A percentile compares a stretch with the other conserved stretches of the same genome.
phyloP scores from a whole-genome alignment of 1,284 basidiomycete genomes.

The Mrakiaceae sp. region DNA sequence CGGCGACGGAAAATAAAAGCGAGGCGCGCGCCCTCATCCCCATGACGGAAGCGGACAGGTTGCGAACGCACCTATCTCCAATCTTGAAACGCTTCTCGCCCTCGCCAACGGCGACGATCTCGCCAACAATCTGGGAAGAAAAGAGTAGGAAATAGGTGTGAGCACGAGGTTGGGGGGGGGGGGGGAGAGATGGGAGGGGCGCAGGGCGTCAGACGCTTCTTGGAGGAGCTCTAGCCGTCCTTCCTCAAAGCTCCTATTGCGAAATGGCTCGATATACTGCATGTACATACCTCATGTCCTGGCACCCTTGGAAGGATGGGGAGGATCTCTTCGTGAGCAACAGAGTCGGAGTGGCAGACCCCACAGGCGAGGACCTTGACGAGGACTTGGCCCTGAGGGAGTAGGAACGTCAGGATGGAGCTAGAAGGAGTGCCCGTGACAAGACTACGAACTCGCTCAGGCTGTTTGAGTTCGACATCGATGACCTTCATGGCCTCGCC shows the following conservation, averaged over 20 bases:
- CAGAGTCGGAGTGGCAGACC: constrained; percentile 19
- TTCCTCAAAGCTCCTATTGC: not conserved
- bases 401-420: too few species aligned
- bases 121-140: constrained; percentile 23
- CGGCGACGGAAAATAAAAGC: not conserved
- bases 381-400: constrained; percentile 26
- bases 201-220: not conserved
- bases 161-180: constrained; percentile 13
- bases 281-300: too few species aligned
- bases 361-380: constrained; percentile 26
- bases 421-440: too few species aligned
- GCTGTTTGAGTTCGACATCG: constrained; percentile 29
- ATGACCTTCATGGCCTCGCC: constrained; percentile 21
- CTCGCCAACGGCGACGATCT: constrained; percentile 19
- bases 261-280: too few species aligned
- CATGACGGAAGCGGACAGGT: not conserved
- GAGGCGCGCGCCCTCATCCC: not conserved
- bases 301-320: not conserved
- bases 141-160: constrained; percentile 11
- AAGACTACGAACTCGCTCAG: constrained; percentile 14
- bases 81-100: constrained; percentile 26
- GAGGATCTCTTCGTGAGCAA: constrained; percentile 16
- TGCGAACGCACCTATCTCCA: constrained; percentile 15
- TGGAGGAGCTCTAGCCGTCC: constrained; percentile 18
- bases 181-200: not conserved